These are phyloP conservation scores for Podochytrium sp. DNA, from an alignment of 192 early-diverging fungal genomes.

Conservation along the genomic window DNA sequence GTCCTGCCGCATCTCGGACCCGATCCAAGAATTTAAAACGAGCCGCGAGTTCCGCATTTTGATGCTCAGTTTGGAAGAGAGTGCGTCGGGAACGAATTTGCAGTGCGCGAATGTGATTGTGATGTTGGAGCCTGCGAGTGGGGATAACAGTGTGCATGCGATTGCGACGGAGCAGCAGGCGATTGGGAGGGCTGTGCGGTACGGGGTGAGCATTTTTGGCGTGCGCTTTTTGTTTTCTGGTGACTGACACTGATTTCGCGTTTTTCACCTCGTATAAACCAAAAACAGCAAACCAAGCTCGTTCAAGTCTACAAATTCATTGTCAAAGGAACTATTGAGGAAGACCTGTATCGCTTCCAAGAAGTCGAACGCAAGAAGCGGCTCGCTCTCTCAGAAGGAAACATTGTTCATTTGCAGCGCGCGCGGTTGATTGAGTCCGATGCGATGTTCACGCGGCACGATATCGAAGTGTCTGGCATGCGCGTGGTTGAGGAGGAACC, in stretches of 20 bases:
- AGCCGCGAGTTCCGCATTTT: slow-evolving; percentile 4
- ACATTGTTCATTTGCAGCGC: slow-evolving; percentile 14
- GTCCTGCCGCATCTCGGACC: not conserved
- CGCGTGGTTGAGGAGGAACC: not conserved
- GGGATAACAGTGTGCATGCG: slow-evolving; percentile 22
- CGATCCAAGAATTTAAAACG: slow-evolving; percentile 19
- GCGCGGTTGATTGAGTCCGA: not conserved
- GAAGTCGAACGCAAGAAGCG: slow-evolving; percentile 19
- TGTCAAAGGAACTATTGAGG: slow-evolving; percentile 24
- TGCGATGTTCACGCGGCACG: not conserved
- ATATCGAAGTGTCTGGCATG: not conserved
- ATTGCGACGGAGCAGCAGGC: slow-evolving; percentile 27
- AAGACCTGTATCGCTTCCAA: slow-evolving; percentile 27
- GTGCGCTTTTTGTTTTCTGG: not conserved
- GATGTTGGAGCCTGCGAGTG: slow-evolving; percentile 16
- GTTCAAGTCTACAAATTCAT: slow-evolving; percentile 18
- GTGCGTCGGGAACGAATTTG: slow-evolving; percentile 23
- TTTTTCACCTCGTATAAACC: not conserved
- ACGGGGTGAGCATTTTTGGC: slow-evolving; percentile 7
- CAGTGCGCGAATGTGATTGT: slow-evolving; percentile 27
- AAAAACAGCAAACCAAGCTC: slow-evolving; percentile 18
- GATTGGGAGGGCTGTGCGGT: slow-evolving; percentile 22
- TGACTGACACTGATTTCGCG: not conserved
- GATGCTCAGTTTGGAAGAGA: slow-evolving; percentile 22
- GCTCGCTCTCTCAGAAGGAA: slow-evolving; percentile 2